Percentiles rank a stretch among this genome's conserved stretches.
Conservation (phyloP, 176 grass and related monocot species). For the Triticum monococcum region DNA sequence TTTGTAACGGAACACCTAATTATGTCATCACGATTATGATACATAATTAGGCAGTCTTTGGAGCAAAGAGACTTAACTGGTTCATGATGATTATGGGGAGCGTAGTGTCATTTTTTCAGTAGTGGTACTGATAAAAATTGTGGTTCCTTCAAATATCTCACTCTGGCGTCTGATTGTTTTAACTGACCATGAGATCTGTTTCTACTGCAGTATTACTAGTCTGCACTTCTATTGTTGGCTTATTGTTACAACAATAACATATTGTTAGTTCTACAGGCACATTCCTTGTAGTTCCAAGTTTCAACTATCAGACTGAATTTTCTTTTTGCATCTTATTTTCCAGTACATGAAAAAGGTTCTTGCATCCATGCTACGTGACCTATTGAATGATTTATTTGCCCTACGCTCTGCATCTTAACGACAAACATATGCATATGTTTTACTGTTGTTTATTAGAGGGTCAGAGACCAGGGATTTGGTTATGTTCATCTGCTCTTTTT, state of each 20-base stretch:
- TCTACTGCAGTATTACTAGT: not conserved
- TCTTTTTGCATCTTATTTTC: not conserved
- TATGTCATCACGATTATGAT: not conserved
- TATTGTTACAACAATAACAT: not conserved
- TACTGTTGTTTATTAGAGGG: not conserved
- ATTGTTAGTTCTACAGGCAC: not conserved
- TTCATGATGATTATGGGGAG: not conserved
- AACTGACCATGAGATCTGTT: not conserved
- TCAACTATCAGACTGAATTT: not conserved
- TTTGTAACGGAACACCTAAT: not conserved
- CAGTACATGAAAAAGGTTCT: not conserved
- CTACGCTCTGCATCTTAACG: not conserved
- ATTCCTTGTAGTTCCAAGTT: constrained; percentile 9
- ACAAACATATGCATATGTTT: not conserved
- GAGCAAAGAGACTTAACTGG: not conserved
- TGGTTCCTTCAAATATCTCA: not conserved
- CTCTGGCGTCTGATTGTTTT: not conserved
- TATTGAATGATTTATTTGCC: not conserved
- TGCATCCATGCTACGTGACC: not conserved
- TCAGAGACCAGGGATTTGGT: constrained; percentile 10
- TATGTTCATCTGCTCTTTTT: constrained; percentile 14
- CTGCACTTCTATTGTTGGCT: not conserved
- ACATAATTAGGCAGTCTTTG: not conserved
- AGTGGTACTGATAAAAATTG: not conserved
- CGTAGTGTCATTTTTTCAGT: not conserved